phyloP scores from a whole-genome alignment of 495 filamentous ascomycete genomes.

The Pseudomonodictys pantanalensis region DNA sequence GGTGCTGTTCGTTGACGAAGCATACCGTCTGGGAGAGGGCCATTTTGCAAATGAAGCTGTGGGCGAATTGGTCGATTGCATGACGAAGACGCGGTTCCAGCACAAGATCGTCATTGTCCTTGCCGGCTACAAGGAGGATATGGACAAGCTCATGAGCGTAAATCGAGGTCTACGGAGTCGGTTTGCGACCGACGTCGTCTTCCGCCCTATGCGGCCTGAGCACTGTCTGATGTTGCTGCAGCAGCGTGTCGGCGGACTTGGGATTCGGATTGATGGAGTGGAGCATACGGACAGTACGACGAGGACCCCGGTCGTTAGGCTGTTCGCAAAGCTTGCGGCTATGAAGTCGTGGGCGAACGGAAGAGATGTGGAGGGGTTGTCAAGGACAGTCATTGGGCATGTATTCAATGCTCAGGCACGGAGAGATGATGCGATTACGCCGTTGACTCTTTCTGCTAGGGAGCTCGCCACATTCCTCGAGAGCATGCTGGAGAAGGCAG shows the following conservation, averaged over 20 bases:
- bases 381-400: background rate
- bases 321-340: background rate
- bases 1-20: conserved; percentile 23
- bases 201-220: background rate
- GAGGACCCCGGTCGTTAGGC: background rate
- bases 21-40: background rate
- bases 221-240: conserved; percentile 2
- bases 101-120: conserved; percentile 11
- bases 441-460: no score
- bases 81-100: background rate
- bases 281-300: background rate
- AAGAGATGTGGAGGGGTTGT: conserved; percentile 3
- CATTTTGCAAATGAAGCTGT: conserved; percentile 3
- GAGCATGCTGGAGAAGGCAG: no score
- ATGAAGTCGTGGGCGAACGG: conserved; percentile 6
- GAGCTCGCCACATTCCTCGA: no score
- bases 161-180: background rate
- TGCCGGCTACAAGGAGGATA: conserved; percentile 7
- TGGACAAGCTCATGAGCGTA: conserved; percentile 7
- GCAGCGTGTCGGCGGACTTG: background rate
- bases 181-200: conserved; percentile 4
- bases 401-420: background rate
- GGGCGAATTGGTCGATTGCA: conserved; percentile 4
- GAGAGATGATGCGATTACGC: background rate
- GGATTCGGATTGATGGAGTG: background rate